Evolutionary conservation across 192 early-diverging fungal genomes (phyloP).

Genomic region (Pilobolus umbonatus): DNA sequence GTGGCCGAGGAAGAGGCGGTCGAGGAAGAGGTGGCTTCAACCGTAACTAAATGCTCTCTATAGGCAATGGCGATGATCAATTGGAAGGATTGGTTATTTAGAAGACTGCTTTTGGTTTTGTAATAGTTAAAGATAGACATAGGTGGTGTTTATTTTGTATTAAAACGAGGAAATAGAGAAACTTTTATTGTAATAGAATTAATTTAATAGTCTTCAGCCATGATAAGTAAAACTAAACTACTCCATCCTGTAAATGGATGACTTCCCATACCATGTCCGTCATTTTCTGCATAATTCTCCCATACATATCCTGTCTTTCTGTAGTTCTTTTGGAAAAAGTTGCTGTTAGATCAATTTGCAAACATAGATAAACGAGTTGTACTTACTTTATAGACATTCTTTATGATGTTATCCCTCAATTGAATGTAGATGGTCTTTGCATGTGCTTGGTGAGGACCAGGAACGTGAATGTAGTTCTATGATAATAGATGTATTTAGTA

Average conservation of each 20-base stretch:
- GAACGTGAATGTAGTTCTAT: slow-evolving; percentile 47
- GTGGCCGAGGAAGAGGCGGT: slow-evolving; percentile 1
- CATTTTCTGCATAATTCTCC: slow-evolving; percentile 84
- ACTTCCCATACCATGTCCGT: slow-evolving; percentile 71
- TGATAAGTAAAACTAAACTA: slow-evolving; percentile 72
- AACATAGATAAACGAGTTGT: neutral
- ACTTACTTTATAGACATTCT: slow-evolving; percentile 65
- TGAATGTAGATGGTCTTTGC: slow-evolving; percentile 67
- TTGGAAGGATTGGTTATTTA: no score
- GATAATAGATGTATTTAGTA: slow-evolving; percentile 1
- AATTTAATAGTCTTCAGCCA: slow-evolving; percentile 72
- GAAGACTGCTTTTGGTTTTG: no score
- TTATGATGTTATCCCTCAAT: slow-evolving; percentile 71
- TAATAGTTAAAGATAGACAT: no score
- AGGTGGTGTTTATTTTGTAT: no score
- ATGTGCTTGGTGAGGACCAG: slow-evolving; percentile 65
- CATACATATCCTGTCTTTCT: slow-evolving; percentile 75
- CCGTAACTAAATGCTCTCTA: no score
- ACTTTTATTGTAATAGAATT: neutral
- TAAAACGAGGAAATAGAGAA: no score
- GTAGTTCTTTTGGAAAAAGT: slow-evolving; percentile 54
- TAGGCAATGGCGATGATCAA: no score
- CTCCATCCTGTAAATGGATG: slow-evolving; percentile 98
- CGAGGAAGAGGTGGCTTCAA: neutral
- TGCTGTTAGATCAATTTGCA: neutral